Base-by-base conservation (phyloP, 1,139 yeast species). In the Zygosaccharomyces pseudobailii region DNA sequence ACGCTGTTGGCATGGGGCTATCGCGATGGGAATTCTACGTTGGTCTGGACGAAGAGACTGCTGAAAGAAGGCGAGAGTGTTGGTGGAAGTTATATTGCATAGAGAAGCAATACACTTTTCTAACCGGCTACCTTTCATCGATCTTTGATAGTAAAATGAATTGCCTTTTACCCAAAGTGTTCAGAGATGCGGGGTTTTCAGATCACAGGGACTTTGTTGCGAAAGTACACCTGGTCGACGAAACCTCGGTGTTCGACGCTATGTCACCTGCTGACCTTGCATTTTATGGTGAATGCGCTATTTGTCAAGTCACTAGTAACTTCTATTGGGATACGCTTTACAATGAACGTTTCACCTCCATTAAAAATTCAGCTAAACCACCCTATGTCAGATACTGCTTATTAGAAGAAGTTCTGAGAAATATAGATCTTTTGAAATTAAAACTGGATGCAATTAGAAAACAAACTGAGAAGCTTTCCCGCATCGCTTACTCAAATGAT, bases 11-110 rank as follows among this genome's bases (percentile, higher is more conserved):
- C 21, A 46, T 56, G 46, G 69, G 68, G 3, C 47, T 65, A 2
- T 51, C 58, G 10, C 55, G 65, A 20, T 65, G 68, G 68, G 69
- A 65, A 40, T 60, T 48, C 44, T 63, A 63, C 44, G 61, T 63
- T n/a, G 68, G 66, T 5, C 43, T 63, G 40, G 62, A 61, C 42
- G 68, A 65, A 45, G 51, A 45, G 4, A 44, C 52, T 6, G 67
- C 68, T 7, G 68, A 64, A 45, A 54, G 57, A 36, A 57, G 64
- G 44, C 54, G 68, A 46, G 45, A 30, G 6, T 36, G 57, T 6
- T 64, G 64, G 63, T 65, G 68, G 68, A 55, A 54, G 31, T 45
- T 61, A 25, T 63, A 58, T 44, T 43, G 48, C 37, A 53, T 49
- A 22, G 63, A 59, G 42, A 59, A 59, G 36, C 33, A 42, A 5